Percentiles rank a stretch among this genome's conserved stretches.
Conservation (phyloP, 345 rosid genomes). For the Camelina laxa region DNA sequence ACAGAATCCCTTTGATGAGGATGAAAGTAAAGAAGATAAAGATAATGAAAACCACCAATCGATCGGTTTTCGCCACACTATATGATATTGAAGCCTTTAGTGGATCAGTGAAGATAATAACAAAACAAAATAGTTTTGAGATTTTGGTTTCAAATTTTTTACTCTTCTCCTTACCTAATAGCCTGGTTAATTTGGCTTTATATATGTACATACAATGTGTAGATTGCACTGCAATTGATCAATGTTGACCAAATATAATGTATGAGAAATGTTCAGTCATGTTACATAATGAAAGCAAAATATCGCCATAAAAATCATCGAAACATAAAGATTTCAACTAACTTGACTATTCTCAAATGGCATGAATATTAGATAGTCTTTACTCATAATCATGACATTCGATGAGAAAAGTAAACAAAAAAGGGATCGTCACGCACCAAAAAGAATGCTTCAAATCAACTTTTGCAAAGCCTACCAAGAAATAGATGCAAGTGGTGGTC, state of each 20-base stretch:
- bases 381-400: not conserved
- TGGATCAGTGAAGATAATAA: not conserved
- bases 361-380: conserved; percentile 4
- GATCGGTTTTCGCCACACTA: not conserved
- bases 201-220: conserved; percentile 27
- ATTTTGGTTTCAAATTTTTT: not conserved
- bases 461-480: conserved; percentile 28
- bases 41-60: conserved; percentile 27
- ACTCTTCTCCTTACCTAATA: not conserved
- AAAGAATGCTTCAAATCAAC: conserved; percentile 19
- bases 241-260: not conserved
- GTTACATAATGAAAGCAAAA: not conserved
- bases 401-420: conserved; percentile 23
- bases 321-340: not conserved
- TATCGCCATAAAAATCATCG: not conserved
- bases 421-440: conserved; percentile 26
- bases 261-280: not conserved
- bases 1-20: conserved; percentile 86
- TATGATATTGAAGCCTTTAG: conserved; percentile 1
- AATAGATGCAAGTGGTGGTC: not conserved
- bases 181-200: not conserved
- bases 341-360: not conserved
- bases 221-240: not conserved
- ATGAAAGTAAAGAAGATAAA: conserved; percentile 71
- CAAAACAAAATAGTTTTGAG: not conserved